phyloP scores from a whole-genome alignment of 2,329 filamentous ascomycete species.

The Samsoniella hepiali region DNA sequence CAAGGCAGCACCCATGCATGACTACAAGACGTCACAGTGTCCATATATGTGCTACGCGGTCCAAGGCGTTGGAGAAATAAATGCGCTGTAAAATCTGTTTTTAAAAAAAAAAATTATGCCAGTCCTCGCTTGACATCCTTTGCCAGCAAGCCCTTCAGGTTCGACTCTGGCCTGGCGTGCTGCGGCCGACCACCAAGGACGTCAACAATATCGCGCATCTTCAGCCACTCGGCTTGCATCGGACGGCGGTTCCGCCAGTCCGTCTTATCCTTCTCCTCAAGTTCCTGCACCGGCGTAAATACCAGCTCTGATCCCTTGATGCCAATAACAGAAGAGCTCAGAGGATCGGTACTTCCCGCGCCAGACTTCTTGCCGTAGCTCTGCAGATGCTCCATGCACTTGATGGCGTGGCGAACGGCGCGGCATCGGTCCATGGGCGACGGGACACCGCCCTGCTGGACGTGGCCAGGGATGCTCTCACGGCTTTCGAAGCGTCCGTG shows the following conservation, averaged over 20 bases:
- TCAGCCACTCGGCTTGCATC: slow-evolving; percentile 80
- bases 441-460: slow-evolving; percentile 89
- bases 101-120: neutral
- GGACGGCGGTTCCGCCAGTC: slow-evolving; percentile 92
- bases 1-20: slow-evolving; percentile 2
- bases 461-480: slow-evolving; percentile 87
- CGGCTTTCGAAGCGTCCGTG: slow-evolving; percentile 89
- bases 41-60: neutral
- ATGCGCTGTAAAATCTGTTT: neutral
- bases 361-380: slow-evolving; percentile 58
- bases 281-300: slow-evolving; percentile 75
- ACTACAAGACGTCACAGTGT: neutral
- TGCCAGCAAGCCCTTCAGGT: slow-evolving; percentile 50
- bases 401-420: slow-evolving; percentile 87
- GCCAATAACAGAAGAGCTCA: slow-evolving; percentile 80
- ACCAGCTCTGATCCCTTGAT: slow-evolving; percentile 86
- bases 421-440: slow-evolving; percentile 95
- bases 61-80: neutral
- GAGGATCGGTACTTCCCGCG: slow-evolving; percentile 49
- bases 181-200: slow-evolving; percentile 71
- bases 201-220: slow-evolving; percentile 77
- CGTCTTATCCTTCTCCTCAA: slow-evolving; percentile 79
- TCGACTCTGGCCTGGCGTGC: slow-evolving; percentile 48
- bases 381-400: slow-evolving; percentile 91
- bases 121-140: slow-evolving; percentile 60